These are phyloP conservation scores for Puccinellia tenuiflora DNA, from an alignment of 176 grass and related monocot genomes.

Conservation along the genomic window DNA sequence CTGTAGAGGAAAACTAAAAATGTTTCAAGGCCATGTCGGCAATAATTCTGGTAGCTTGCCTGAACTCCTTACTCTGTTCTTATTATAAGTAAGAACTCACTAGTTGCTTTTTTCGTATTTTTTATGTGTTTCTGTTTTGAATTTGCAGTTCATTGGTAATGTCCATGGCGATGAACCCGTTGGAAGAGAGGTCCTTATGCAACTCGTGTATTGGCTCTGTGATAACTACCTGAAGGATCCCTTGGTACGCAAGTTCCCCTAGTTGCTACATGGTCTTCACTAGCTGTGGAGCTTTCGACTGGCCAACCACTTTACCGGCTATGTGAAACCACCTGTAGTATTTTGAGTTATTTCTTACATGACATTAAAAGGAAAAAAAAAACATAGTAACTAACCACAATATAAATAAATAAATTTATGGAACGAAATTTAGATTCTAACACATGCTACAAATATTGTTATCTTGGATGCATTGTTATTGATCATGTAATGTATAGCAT, in stretches of 20 bases:
- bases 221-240: slow-evolving; percentile 80
- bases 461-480: neutral
- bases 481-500: neutral
- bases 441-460: neutral
- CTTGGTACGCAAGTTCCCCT: slow-evolving; percentile 43
- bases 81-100: neutral
- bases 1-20: neutral
- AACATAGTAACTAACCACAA: neutral
- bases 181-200: slow-evolving; percentile 88
- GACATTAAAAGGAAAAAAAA: neutral
- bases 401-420: neutral
- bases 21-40: neutral
- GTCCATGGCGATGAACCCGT: slow-evolving; percentile 95
- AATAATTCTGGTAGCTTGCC: neutral
- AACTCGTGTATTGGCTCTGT: slow-evolving; percentile 88
- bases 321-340: neutral
- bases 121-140: slow-evolving; percentile 9
- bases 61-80: neutral
- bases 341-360: slow-evolving; percentile 2
- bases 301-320: neutral
- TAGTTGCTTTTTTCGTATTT: neutral
- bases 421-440: neutral
- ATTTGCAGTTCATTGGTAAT: slow-evolving; percentile 84
- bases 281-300: neutral
- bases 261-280: neutral